These are phyloP conservation scores for Saturnispora gosingensis DNA, from an alignment of 805 yeast species.

Conservation along the genomic window DNA sequence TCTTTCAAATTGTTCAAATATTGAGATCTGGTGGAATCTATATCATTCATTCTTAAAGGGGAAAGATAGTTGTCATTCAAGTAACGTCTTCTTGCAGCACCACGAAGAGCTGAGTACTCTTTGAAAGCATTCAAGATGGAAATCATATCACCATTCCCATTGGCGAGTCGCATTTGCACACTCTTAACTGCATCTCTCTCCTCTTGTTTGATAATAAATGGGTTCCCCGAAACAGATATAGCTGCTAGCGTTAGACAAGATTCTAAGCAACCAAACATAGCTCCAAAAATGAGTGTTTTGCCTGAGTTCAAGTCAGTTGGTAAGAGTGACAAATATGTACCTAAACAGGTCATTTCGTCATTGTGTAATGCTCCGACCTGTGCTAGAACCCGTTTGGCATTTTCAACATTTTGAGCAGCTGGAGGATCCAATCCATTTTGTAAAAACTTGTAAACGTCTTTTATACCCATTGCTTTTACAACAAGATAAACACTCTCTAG, in stretches of 20 bases:
- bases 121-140: slow-evolving; percentile 54
- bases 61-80: slow-evolving; percentile 54
- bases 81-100: slow-evolving; percentile 33
- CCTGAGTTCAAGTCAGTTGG: slow-evolving; percentile 87
- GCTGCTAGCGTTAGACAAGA: slow-evolving; percentile 75
- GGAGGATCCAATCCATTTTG: slow-evolving; percentile 81
- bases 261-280: slow-evolving; percentile 76
- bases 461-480: slow-evolving; percentile 83
- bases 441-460: slow-evolving; percentile 60
- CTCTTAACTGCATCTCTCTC: slow-evolving; percentile 54
- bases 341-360: slow-evolving; percentile 58
- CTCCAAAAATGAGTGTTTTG: slow-evolving; percentile 68
- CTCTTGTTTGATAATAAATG: slow-evolving; percentile 56
- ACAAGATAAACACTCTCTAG: slow-evolving; percentile 74
- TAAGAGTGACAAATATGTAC: slow-evolving; percentile 66
- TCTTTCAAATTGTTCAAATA: slow-evolving; percentile 64
- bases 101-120: slow-evolving; percentile 34
- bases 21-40: slow-evolving; percentile 61
- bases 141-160: slow-evolving; percentile 66
- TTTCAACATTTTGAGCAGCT: slow-evolving; percentile 36
- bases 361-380: slow-evolving; percentile 65
- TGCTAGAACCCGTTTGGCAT: slow-evolving; percentile 43
- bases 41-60: slow-evolving; percentile 55
- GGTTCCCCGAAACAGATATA: slow-evolving; percentile 61
- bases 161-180: slow-evolving; percentile 31